A percentile compares a stretch with the other conserved stretches of the same genome.
These are phyloP conservation scores for Exserohilum rostratum DNA, from an alignment of 2,329 filamentous ascomycete species.

Conservation along the genomic window DNA sequence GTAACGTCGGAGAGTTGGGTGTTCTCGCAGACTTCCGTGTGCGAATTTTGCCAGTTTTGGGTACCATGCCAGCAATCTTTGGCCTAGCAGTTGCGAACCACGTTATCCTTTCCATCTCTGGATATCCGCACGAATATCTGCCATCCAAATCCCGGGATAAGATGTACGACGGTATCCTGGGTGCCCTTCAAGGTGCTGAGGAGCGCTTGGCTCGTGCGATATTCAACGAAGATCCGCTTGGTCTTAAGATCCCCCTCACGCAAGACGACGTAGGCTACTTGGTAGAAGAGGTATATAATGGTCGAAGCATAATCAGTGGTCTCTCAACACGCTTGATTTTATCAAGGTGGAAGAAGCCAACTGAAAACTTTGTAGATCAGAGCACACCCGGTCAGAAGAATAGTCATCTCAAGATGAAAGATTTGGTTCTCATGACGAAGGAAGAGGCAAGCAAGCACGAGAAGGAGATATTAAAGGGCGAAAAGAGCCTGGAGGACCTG, in stretches of 20 bases:
- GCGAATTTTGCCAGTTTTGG: constrained; percentile 90
- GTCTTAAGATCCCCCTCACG: constrained; percentile 79
- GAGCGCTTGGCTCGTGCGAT: constrained; percentile 71
- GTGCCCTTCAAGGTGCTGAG: constrained; percentile 75
- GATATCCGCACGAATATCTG: constrained; percentile 85
- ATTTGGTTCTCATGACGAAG: constrained; percentile 90
- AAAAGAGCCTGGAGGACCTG: constrained; percentile 70
- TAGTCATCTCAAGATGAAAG: constrained; percentile 69
- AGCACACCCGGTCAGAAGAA: constrained; percentile 76
- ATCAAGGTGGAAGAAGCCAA: constrained; percentile 78
- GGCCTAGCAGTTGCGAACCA: constrained; percentile 92
- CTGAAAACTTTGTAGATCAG: constrained; percentile 66
- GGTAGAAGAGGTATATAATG: constrained; percentile 85
- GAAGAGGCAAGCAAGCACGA: constrained; percentile 85
- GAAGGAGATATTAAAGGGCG: constrained; percentile 74
- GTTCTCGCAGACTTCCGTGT: constrained; percentile 92
- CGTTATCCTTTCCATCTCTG: constrained; percentile 79
- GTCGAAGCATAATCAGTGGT: constrained; percentile 81
- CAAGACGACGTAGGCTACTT: constrained; percentile 84
- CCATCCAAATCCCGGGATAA: constrained; percentile 84
- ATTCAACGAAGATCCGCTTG: constrained; percentile 63
- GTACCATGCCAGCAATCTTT: constrained; percentile 97
- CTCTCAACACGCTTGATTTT: constrained; percentile 79
- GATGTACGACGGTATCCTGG: constrained; percentile 85
- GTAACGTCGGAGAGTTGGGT: constrained; percentile 82